Conservation (phyloP, 2,329 filamentous ascomycete species). For the Pseudocercospora crystallina region DNA sequence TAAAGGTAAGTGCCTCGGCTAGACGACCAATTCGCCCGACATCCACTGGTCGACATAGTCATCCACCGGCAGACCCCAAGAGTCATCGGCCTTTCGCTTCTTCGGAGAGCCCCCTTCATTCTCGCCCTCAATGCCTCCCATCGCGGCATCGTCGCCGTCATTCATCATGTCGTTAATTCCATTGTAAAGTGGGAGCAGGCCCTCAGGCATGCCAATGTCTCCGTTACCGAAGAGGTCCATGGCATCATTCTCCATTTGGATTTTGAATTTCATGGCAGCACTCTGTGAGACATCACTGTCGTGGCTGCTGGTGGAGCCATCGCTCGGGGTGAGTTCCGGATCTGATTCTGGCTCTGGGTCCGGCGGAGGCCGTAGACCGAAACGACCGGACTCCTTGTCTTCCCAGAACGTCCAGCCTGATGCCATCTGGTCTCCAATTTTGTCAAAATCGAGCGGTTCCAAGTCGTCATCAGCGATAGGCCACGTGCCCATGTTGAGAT, state of each 20-base stretch:
- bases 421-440: neutral
- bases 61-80: constrained; percentile 14
- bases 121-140: constrained; percentile 11
- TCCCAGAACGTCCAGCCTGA: neutral
- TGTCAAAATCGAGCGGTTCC: neutral
- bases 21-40: no score
- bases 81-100: constrained; percentile 24
- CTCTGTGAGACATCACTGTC: constrained; percentile 44
- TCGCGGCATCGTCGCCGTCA: constrained; percentile 16
- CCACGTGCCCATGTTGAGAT: neutral
- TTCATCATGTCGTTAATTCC: constrained; percentile 24
- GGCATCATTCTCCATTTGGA: constrained; percentile 20
- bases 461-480: neutral
- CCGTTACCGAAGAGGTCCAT: constrained; percentile 19
- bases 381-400: neutral
- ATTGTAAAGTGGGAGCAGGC: constrained; percentile 23
- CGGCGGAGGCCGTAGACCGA: constrained; percentile 19
- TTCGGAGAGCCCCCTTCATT: constrained; percentile 9
- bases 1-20: no score
- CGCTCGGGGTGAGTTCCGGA: constrained; percentile 31
- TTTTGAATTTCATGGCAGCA: constrained; percentile 21
- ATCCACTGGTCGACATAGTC: constrained; percentile 2
- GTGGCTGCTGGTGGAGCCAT: constrained; percentile 37
- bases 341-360: constrained; percentile 13
- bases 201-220: constrained; percentile 16